phyloP scores from a whole-genome alignment of 2,329 filamentous ascomycete genomes.

The Leptographium flavum region DNA sequence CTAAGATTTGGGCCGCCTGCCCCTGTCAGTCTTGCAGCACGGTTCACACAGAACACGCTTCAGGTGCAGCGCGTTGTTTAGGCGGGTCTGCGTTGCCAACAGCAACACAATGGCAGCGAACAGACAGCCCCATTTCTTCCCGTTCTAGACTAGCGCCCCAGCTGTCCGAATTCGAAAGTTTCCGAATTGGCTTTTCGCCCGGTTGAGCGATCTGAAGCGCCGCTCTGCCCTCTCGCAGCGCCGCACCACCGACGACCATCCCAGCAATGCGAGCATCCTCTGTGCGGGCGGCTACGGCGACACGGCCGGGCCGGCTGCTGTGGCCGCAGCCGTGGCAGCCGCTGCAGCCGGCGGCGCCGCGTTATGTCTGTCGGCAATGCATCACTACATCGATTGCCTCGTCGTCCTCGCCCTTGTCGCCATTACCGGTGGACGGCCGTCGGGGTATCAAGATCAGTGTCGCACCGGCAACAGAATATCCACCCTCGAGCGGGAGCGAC shows the following conservation, averaged over 20 bases:
- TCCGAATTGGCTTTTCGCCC: not conserved
- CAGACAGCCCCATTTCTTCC: not conserved
- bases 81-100: constrained; percentile 2
- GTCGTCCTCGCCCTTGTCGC: not conserved
- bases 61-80: not conserved
- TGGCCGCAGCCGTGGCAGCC: no score
- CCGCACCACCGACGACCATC: not conserved
- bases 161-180: not conserved
- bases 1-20: not conserved
- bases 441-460: constrained; percentile 48
- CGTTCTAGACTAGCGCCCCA: not conserved
- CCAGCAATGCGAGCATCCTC: constrained; percentile 7
- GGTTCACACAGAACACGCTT: no score
- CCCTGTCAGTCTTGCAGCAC: not conserved
- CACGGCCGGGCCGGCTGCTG: not conserved
- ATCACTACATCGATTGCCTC: constrained; percentile 12
- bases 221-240: not conserved
- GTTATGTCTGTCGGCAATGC: constrained; percentile 39
- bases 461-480: constrained; percentile 41
- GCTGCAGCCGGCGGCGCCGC: constrained; percentile 11
- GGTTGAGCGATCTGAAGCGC: no score
- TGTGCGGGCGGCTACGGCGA: constrained; percentile 3
- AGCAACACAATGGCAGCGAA: not conserved
- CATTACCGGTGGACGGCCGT: no score
- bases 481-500: constrained; percentile 31